Conservation (phyloP, 306 rosid genomes). For the Vigna nakashimae region DNA sequence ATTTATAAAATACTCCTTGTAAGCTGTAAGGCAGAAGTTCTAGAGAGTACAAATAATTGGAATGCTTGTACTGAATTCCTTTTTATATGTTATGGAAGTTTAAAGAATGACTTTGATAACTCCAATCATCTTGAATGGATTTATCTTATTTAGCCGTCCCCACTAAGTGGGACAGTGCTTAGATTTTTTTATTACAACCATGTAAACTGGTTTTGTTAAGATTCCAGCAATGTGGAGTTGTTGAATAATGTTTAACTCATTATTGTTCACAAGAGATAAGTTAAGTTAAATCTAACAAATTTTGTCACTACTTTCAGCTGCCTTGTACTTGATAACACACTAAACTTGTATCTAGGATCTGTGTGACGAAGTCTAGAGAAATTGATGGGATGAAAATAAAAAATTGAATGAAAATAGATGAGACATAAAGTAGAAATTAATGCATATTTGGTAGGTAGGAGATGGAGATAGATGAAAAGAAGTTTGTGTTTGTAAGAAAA, state of each 20-base stretch:
- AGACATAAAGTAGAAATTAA: no score
- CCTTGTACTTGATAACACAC: no score
- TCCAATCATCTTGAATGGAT: conserved; percentile 7
- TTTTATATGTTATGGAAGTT: conserved; percentile 34
- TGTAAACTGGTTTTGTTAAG: background rate
- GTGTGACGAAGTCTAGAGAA: no score
- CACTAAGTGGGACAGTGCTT: background rate
- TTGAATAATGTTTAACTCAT: background rate
- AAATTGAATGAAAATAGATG: no score
- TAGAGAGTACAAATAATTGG: conserved; percentile 30
- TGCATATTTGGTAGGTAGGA: no score
- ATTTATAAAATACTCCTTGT: conserved; percentile 41
- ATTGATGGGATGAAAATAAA: no score
- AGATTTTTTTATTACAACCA: conserved; percentile 7
- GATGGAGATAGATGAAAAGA: no score
- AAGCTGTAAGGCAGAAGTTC: conserved; percentile 33
- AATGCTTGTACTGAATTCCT: conserved; percentile 26
- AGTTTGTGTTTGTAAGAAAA: no score
- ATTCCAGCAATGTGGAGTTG: background rate
- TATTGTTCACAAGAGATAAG: conserved; percentile 6
- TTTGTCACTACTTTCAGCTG: no score
- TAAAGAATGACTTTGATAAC: conserved; percentile 15
- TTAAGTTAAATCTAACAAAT: background rate
- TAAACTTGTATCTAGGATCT: no score
- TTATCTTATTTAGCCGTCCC: background rate